These are phyloP conservation scores for Knufia fluminis DNA, from an alignment of 2,329 filamentous ascomycete species.

Conservation along the genomic window DNA sequence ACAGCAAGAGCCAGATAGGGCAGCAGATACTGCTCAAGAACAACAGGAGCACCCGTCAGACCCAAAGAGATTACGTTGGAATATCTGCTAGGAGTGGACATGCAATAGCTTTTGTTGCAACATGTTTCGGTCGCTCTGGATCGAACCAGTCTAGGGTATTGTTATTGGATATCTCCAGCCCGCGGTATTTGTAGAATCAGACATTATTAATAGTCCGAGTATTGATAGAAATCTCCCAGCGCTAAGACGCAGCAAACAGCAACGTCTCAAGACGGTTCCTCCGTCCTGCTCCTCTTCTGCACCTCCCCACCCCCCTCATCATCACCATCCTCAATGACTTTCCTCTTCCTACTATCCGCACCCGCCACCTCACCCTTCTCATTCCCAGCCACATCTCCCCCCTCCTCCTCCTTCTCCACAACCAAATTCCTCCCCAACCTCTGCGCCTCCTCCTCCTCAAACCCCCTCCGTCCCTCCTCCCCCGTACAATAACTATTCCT, in stretches of 20 bases:
- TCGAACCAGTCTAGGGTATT: background rate
- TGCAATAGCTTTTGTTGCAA: conserved; percentile 13
- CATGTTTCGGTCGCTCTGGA: conserved; percentile 17
- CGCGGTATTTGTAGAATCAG: background rate
- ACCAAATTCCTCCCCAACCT: conserved; percentile 40
- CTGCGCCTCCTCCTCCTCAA: conserved; percentile 63
- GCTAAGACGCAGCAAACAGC: background rate
- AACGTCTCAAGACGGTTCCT: conserved; percentile 1
- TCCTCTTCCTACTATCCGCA: conserved; percentile 8
- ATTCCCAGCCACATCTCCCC: conserved; percentile 20
- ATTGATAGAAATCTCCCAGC: background rate
- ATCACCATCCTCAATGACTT: background rate
- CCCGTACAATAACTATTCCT: conserved; percentile 98
- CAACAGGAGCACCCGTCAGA: background rate
- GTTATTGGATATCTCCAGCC: background rate
- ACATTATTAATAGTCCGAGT: background rate
- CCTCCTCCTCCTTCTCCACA: conserved; percentile 16
- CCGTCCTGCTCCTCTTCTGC: conserved; percentile 4
- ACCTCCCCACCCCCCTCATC: background rate
- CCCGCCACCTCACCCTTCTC: conserved; percentile 25
- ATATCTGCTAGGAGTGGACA: conserved; percentile 8
- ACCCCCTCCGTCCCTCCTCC: conserved; percentile 72
- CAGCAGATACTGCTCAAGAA: background rate
- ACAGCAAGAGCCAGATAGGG: background rate
- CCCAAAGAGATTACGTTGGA: background rate